Base-by-base conservation (phyloP, 176 grass and related monocot species). In the Echinochloa phyllopogon region DNA sequence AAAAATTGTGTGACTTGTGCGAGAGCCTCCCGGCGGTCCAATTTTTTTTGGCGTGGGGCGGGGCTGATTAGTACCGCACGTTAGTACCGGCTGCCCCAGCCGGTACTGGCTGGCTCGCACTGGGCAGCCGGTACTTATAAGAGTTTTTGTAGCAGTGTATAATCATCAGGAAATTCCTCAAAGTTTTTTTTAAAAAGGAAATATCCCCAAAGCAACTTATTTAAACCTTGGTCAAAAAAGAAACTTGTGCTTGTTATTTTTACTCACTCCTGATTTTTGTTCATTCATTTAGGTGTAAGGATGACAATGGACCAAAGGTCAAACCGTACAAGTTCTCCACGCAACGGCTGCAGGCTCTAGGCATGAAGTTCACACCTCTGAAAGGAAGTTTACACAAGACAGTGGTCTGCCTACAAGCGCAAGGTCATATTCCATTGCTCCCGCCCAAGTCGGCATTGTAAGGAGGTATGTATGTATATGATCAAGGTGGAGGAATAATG, bases 341-440 rank as follows among this genome's bases (percentile, higher is more conserved):
- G 17, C 57, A 69, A 18, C 40, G 78, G 61, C 47, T 82, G 8
- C 44, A 74, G 44, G 70, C 50, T 67, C 21, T 87, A 0, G 71
- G 78, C 18, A 80, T 87, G 48, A 42, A 76, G 70, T 82, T 87
- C 60, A 76, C 86, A 40, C 71, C 61, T 42, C 11, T 82, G 10
- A 87, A 59, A 45, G 57, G 69, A 58, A 82, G 86, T 38, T 45
- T 82, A 25, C 66, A 29, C 15, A 75, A 77, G 11, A 87, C 86
- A 6, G 59, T 82, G 41, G 23, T 83, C 5, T 48, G 65, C 17
- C 56, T 74, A 73, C 81, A 74, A 50, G 18, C 47, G 16, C 59
- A 83, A 20, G 56, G 69, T 10, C 69, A 83, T 49, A 43, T 83
- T 16, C 56, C 81, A 49, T 24, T 23, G 20, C 25, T 83, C 7